Evolutionary conservation across 2,329 filamentous ascomycete species (phyloP), one percentile per base, ranked within the genome.

Genomic region (Chrysoporthe cubensis): DNA sequence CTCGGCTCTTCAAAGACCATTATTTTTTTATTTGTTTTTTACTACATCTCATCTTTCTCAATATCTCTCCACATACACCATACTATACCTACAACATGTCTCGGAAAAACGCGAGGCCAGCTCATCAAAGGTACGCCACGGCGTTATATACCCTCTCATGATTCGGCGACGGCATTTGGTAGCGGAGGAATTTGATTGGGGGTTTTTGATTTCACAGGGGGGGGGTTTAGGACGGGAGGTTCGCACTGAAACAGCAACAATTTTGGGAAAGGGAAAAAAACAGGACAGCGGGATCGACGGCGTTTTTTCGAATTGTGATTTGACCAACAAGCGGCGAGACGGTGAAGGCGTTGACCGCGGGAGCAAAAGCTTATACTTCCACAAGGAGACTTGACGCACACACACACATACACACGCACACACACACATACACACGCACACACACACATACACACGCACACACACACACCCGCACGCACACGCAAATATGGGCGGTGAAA

Each of bases 311-410:
- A 26, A 8, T 4, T 62, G 6, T 44, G 59, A 14, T 48, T 50
- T 44, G 59, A 9, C 42, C 40, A 9, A 16, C 42, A 50, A 9
- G 44, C 16, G 32, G 46, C 13, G 21, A 32, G 7, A 62, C 16
- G 43, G 32, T 42, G 44, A 48, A 26, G 59, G 44, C 59, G 43
- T 62, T 62, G 43, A 52, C 50, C 26, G 18, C 16, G 32, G 54
- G 14, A 26, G 32, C 18, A 40, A 40, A 57, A 57, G 26, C 32
- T n/a, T 16, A 57, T 34, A 2, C 54, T 37, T 8, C 1, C 14
- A 57, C 21, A 56, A 56, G 26, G 26, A 26, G 26, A 26, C 26
- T 26, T 26, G 26, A 26, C 26, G 26, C 26, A 2, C 26, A 26
- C 26, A 26, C 26, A 1, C 26, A 26, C 26, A 26, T 2, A 26